phyloP scores from a whole-genome alignment of 108 stramenopile species.

The Mayamaea pseudoterrestris region DNA sequence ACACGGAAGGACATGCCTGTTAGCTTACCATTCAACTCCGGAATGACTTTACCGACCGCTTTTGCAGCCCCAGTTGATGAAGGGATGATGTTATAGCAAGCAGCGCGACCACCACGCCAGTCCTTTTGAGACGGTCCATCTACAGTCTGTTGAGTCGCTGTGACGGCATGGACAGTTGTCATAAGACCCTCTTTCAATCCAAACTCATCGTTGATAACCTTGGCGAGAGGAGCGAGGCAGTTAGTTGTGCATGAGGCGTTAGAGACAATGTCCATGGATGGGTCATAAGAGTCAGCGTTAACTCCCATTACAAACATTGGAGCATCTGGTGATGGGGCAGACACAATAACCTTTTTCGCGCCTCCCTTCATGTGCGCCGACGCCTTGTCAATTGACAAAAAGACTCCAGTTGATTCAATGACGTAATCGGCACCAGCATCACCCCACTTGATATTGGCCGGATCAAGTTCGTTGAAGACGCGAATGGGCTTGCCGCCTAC shows the following conservation, averaged over 20 bases:
- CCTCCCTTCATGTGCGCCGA: constrained; percentile 81
- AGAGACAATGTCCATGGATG: constrained; percentile 92
- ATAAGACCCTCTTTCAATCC: constrained; percentile 95
- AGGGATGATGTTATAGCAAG: constrained; percentile 97
- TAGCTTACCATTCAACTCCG: constrained; percentile 95
- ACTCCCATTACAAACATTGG: constrained; percentile 99
- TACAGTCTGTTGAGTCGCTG: constrained; percentile 96
- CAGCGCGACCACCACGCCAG: constrained; percentile 97
- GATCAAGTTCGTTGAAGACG: constrained; percentile 92
- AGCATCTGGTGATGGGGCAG: constrained; percentile 91
- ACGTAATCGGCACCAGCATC: constrained; percentile 89
- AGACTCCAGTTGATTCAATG: constrained; percentile 94
- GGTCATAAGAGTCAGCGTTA: constrained; percentile 81
- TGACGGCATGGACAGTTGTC: constrained; percentile 99
- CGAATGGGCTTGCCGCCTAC: constrained; percentile 71
- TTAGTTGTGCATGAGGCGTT: constrained; percentile 99
- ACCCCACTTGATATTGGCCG: constrained; percentile 89
- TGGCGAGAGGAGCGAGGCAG: constrained; percentile 96
- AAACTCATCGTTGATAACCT: constrained; percentile 97
- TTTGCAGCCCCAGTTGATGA: constrained; percentile 94
- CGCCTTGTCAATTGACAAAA: constrained; percentile 81
- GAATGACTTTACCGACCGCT: constrained; percentile 95
- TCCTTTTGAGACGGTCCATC: constrained; percentile 98
- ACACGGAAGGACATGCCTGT: constrained; percentile 99
- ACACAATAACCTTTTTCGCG: constrained; percentile 97